Percentiles rank a stretch among this genome's conserved stretches.
These are phyloP conservation scores for Talaromyces borbonicus DNA, from an alignment of 495 filamentous ascomycete genomes.

Conservation along the genomic window DNA sequence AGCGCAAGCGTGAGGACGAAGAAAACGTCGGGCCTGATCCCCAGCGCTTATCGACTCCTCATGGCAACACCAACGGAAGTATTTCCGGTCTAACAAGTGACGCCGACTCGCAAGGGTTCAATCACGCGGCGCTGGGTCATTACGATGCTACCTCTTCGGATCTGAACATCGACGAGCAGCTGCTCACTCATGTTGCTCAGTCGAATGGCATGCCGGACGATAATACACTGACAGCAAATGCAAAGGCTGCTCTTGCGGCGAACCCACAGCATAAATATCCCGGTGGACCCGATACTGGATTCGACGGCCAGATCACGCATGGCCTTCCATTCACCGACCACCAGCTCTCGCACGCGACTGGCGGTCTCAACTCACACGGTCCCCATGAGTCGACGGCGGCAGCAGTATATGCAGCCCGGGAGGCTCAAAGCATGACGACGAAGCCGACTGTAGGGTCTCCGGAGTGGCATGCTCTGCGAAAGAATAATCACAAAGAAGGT, in stretches of 20 bases:
- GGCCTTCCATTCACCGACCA: constrained; percentile 34
- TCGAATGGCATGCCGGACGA: constrained; percentile 40
- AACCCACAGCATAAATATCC: constrained; percentile 39
- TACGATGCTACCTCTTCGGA: constrained; percentile 29
- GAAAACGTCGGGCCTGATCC: constrained; percentile 34
- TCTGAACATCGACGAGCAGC: constrained; percentile 39
- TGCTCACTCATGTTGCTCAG: constrained; percentile 38
- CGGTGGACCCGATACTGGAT: constrained; percentile 30
- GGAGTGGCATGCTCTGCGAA: constrained; percentile 95
- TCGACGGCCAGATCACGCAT: constrained; percentile 31
- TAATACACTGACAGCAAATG: constrained; percentile 31
- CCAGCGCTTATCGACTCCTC: constrained; percentile 34
- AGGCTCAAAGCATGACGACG: constrained; percentile 36
- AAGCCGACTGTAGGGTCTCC: constrained; percentile 93
- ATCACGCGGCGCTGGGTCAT: constrained; percentile 26
- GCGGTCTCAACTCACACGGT: constrained; percentile 15
- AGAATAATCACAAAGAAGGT: constrained; percentile 99
- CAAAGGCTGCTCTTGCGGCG: constrained; percentile 37
- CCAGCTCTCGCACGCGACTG: constrained; percentile 32
- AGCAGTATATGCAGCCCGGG: constrained; percentile 38
- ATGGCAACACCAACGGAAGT: constrained; percentile 38
- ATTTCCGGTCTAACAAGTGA: constrained; percentile 15
- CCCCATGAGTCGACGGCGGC: constrained; percentile 40
- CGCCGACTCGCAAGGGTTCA: constrained; percentile 28
- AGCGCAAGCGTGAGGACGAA: constrained; percentile 37